phyloP scores from a whole-genome alignment of 176 grass and related monocot genomes.

The Oryza longistaminata region DNA sequence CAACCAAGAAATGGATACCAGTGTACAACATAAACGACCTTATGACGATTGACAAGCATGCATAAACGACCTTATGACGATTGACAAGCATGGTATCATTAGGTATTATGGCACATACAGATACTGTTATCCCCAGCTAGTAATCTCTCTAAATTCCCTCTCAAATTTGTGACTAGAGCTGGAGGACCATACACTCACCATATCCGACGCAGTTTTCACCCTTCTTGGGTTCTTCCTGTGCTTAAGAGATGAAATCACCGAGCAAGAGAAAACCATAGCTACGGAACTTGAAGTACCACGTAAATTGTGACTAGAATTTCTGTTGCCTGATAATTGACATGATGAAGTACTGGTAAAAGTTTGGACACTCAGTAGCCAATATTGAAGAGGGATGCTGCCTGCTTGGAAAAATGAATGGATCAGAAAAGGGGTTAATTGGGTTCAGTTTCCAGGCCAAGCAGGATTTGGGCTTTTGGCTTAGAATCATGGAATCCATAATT shows the following conservation, averaged over 20 bases:
- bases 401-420: too few species aligned
- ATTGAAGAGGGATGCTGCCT: background rate
- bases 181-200: background rate
- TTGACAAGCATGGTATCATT: conserved; percentile 8
- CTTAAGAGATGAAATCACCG: background rate
- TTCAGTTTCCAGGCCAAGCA: background rate
- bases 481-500: background rate
- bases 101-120: background rate
- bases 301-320: background rate
- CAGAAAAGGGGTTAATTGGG: too few species aligned
- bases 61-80: background rate
- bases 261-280: background rate
- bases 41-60: too few species aligned
- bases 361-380: background rate
- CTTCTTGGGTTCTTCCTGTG: background rate
- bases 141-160: background rate
- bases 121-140: background rate
- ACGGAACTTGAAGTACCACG: background rate
- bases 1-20: background rate
- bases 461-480: background rate
- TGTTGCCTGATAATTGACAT: too few species aligned
- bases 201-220: background rate
- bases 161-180: background rate
- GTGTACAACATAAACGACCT: background rate
- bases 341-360: background rate